phyloP scores from a whole-genome alignment of 2,329 filamentous ascomycete species.

The Aureobasidium sp. region DNA sequence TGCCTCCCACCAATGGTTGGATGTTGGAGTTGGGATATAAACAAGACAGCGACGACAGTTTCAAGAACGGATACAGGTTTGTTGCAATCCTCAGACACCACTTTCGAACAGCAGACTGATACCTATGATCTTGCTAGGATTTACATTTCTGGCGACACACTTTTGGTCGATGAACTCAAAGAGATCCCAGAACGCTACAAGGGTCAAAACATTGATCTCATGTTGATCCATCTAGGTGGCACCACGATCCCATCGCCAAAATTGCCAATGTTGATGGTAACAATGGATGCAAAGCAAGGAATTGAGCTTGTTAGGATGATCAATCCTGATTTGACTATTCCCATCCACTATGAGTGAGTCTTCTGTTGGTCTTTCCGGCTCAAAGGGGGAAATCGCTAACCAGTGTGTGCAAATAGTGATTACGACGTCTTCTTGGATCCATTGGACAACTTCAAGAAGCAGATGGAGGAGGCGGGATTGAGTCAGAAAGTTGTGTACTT shows the following conservation, averaged over 20 bases:
- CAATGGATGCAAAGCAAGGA: conserved; percentile 72
- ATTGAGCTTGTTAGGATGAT: conserved; percentile 67
- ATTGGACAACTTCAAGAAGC: conserved; percentile 66
- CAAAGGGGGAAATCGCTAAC: not conserved
- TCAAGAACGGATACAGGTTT: conserved; percentile 55
- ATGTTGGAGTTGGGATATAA: conserved; percentile 67
- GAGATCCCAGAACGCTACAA: conserved; percentile 65
- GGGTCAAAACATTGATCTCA: conserved; percentile 65
- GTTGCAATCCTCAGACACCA: not conserved
- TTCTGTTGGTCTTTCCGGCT: not conserved
- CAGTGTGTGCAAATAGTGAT: conserved; percentile 42
- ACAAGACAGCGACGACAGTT: conserved; percentile 27
- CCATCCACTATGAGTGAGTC: conserved; percentile 66
- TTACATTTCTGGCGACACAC: conserved; percentile 73
- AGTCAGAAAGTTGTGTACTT: conserved; percentile 64
- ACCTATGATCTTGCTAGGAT: conserved; percentile 42
- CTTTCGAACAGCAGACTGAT: conserved; percentile 1
- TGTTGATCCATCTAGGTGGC: conserved; percentile 72
- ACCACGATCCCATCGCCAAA: conserved; percentile 69
- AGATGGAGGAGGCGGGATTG: conserved; percentile 58
- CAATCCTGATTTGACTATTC: conserved; percentile 67
- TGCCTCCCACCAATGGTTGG: conserved; percentile 74
- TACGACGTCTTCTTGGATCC: conserved; percentile 69
- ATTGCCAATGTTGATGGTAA: conserved; percentile 70
- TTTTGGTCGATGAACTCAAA: conserved; percentile 68